Conservation (phyloP, 2,329 filamentous ascomycete genomes). For the Nothophoma quercina region DNA sequence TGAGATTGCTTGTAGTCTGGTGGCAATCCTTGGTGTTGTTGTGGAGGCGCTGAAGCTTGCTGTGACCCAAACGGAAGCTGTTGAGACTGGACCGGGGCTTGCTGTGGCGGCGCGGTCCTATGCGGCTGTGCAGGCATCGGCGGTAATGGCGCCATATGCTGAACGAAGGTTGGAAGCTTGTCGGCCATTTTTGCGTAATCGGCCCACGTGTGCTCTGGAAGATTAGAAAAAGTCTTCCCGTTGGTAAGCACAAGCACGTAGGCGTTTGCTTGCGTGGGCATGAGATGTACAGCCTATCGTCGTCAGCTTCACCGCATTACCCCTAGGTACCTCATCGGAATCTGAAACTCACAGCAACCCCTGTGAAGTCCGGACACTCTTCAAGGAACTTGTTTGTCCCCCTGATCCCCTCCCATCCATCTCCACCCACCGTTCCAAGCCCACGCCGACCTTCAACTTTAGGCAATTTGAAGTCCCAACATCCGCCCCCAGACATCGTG, state of each 20-base stretch:
- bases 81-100: neutral
- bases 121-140: constrained; percentile 23
- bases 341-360: constrained; percentile 33
- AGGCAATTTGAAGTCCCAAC: constrained; percentile 38
- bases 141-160: constrained; percentile 33
- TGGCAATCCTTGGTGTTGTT: neutral
- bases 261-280: constrained; percentile 32
- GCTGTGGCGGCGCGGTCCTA: neutral
- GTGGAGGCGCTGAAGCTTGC: neutral
- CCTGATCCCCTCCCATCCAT: constrained; percentile 34
- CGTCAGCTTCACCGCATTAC: neutral
- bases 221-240: constrained; percentile 42
- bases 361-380: constrained; percentile 29
- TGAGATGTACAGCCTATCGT: constrained; percentile 39
- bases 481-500: constrained; percentile 41
- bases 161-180: constrained; percentile 31
- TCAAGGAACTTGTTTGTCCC: constrained; percentile 41
- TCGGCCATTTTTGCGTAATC: constrained; percentile 44
- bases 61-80: neutral
- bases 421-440: constrained; percentile 18
- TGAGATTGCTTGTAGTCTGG: constrained; percentile 7
- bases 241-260: constrained; percentile 39
- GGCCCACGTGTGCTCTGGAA: constrained; percentile 42
- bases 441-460: constrained; percentile 17
- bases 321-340: neutral